phyloP scores from a whole-genome alignment of 75 land plant genomes.

The Pinus albicaulis region DNA sequence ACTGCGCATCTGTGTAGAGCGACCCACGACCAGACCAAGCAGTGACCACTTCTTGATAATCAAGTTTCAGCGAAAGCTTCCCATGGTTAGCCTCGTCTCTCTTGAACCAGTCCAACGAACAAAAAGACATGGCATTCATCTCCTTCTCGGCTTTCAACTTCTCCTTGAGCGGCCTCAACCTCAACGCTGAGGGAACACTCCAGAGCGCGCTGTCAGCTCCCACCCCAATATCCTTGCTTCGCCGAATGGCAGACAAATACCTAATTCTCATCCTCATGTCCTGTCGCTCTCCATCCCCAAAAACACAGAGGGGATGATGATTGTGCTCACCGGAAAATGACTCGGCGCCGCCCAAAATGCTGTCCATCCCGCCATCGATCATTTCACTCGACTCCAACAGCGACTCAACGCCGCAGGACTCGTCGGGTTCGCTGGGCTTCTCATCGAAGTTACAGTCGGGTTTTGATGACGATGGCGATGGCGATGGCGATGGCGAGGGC shows the following conservation, averaged over 20 bases:
- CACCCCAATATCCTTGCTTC: neutral
- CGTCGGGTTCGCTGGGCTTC: neutral
- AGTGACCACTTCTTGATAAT: conserved; percentile 55
- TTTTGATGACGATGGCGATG: neutral
- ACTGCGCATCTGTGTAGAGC: conserved; percentile 26
- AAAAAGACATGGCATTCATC: neutral
- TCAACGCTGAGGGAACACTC: neutral
- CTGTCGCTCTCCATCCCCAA: neutral
- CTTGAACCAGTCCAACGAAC: neutral
- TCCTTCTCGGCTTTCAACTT: neutral
- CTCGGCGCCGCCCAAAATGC: conserved; percentile 25
- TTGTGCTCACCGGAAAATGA: neutral
- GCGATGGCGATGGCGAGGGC: conserved; percentile 6
- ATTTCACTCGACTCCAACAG: conserved; percentile 23
- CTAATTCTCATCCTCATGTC: neutral
- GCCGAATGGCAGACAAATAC: neutral
- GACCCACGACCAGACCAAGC: conserved; percentile 62
- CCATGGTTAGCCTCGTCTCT: neutral
- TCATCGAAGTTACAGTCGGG: neutral
- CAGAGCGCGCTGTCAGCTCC: conserved; percentile 9
- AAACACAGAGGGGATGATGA: neutral
- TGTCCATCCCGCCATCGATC: conserved; percentile 39
- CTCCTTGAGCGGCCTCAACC: neutral
- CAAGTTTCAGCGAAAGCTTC: conserved; percentile 47
- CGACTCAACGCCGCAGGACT: conserved; percentile 25